Evolutionary conservation across 2,329 filamentous ascomycete genomes (phyloP).

Genomic region (Sarocladium strictum): DNA sequence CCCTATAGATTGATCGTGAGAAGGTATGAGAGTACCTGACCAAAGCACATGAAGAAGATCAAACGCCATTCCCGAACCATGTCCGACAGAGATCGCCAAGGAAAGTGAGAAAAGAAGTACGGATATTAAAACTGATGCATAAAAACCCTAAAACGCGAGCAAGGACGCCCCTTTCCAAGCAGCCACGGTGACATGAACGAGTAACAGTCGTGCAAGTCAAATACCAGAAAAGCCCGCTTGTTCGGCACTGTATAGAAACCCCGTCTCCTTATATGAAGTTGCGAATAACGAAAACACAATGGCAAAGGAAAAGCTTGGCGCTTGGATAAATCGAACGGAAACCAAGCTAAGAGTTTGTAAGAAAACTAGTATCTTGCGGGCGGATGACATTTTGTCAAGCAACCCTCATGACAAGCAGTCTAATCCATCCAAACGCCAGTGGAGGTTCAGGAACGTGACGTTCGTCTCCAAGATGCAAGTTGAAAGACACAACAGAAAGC

Average conservation of each 20-base stretch:
- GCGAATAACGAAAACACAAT: background rate
- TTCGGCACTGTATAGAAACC: constrained; percentile 4
- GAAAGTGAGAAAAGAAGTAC: background rate
- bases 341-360: background rate
- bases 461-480: constrained; percentile 4
- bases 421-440: constrained; percentile 10
- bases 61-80: constrained; percentile 11
- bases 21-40: background rate
- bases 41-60: background rate
- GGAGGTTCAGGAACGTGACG: background rate
- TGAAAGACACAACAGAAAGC: constrained; percentile 1
- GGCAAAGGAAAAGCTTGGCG: background rate
- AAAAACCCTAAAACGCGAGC: background rate
- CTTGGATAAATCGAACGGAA: background rate
- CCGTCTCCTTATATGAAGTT: background rate
- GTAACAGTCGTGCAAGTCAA: background rate
- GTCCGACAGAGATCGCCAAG: constrained; percentile 12
- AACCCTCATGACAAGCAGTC: constrained; percentile 6
- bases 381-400: constrained; percentile 12
- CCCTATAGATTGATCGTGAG: background rate
- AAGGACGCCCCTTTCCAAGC: background rate
- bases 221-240: constrained; percentile 3
- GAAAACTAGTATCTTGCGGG: background rate
- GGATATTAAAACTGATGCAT: background rate
- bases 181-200: background rate